Base-by-base conservation (phyloP, 1,284 basidiomycete genomes). In the Mycena sp. region DNA sequence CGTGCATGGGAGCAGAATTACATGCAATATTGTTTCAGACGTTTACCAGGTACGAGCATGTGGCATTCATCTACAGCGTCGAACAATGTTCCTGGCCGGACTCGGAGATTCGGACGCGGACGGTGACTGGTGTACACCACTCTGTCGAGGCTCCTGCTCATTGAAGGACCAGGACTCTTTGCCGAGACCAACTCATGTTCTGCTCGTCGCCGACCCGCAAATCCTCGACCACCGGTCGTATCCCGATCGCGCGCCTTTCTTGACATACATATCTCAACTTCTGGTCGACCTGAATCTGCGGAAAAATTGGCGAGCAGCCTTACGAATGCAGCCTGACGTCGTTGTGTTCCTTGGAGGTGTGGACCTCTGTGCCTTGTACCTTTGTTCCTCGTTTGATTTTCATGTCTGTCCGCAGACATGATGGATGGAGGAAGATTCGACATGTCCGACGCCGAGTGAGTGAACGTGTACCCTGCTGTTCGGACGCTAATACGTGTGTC, bases 181-280 rank as follows among this genome's bases (percentile, higher is more conserved):
- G 30, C 57, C 66, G 65, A 78, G 73, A 46, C 86, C 89, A 16
- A 87, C 88, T 6, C 93, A 93, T 78, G 85, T 96, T 14, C 88
- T 97, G 34, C 82, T 97, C 62, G 82, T 96, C 30, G 89, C 95
- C 13, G 95, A 96, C 80, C 93, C 94, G 1, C 95, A 95, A 79
- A 88, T 97, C 14, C 87, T 93, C 7, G 91, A 96, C 79, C 84
- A 86, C 75, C 84, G 79, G 54, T 91, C 87, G 39, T 94, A 89
- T 81, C 90, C 86, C 73, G 89, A 81, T 57, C 87, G 86, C 18
- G 77, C 80, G 46, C 77, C 82, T 48, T 78, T 86, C 73, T 78
- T 90, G 67, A 86, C 85, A 74, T 85, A 81, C 72, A 73, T 94
- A 34, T 86, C 87, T 41, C 87, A 88, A 76, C 76, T 88, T 73